Evolutionary conservation across 768 basidiomycete genomes (phyloP).

Genomic region (Trametopsis cervina): DNA sequence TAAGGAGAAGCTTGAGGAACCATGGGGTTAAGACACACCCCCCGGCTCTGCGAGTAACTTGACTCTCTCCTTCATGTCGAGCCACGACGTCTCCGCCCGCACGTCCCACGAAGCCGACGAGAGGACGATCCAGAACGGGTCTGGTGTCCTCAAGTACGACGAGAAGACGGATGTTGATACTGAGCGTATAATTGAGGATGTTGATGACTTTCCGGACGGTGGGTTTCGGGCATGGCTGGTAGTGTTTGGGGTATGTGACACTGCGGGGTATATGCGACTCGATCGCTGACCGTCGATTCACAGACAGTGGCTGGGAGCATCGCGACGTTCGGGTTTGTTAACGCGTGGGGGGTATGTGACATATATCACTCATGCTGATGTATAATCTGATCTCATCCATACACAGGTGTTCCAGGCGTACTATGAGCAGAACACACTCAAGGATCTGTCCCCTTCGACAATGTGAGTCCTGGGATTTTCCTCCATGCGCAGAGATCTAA

Average conservation of each 20-base stretch:
- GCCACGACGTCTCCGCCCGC: too few species aligned
- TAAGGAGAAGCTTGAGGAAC: too few species aligned
- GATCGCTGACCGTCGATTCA: slow-evolving; percentile 3
- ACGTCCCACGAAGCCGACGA: too few species aligned
- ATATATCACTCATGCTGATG: slow-evolving; percentile 1
- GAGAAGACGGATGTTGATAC: too few species aligned
- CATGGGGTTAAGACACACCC: too few species aligned
- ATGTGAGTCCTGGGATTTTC: slow-evolving; percentile 37
- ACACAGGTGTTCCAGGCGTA: slow-evolving; percentile 65
- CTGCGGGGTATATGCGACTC: neutral
- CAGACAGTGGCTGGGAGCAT: slow-evolving; percentile 30
- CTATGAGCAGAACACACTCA: slow-evolving; percentile 52
- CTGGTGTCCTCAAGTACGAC: too few species aligned
- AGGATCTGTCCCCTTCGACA: slow-evolving; percentile 43
- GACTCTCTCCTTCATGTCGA: too few species aligned
- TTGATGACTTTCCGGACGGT: slow-evolving; percentile 2
- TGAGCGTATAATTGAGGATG: neutral
- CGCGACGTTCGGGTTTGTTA: slow-evolving; percentile 61
- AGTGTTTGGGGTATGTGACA: neutral
- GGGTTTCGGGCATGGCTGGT: slow-evolving; percentile 6
- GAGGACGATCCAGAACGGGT: too few species aligned
- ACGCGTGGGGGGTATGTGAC: slow-evolving; percentile 61
- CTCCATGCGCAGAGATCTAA: neutral
- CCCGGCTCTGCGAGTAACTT: too few species aligned
- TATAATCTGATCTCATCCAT: neutral